Base-by-base conservation (phyloP, 2,329 filamentous ascomycete species). In the Teratosphaeria gauchensis region DNA sequence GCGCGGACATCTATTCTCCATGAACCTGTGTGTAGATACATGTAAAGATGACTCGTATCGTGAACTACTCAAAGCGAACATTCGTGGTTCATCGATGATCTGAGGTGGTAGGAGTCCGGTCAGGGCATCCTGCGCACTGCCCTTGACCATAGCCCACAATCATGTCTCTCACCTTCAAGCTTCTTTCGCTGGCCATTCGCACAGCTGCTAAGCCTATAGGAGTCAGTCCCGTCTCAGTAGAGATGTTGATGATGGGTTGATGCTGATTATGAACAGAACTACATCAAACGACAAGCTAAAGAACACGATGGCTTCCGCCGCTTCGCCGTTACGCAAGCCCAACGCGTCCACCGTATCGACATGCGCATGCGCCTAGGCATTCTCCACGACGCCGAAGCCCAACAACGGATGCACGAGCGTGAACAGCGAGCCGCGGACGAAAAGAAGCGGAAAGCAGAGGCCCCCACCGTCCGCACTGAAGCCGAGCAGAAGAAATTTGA, bases 181-280 rank as follows among this genome's bases (percentile, higher is more conserved):
- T 88, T 64, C 82, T 82, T 33, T 86, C 84, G 24, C 76, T 88
- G 54, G 80, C 78, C 48, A 82, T 88, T 60, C 79, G 84, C 60
- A 87, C 85, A 1, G 75, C 86, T 31, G 85, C 85, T 14, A 88
- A 88, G 69, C 85, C 85, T 1, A 84, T 88, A 68, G 84, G 83
- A 63, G 85, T 87, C 77, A 66, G 79, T 73, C 21, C 8, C 6
- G 30, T n/a, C 7, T 21, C 7, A 4, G 12, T 4, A 11, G 42
- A 48, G 16, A 48, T 11, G n/a, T 8, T 3, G 4, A 1, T n/a
- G 4, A 21, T 21, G 21, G 2, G 2, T 8, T 21, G 16, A 11
- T 35, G 54, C 53, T 59, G 53, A 57, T 46, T 24, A 30, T 12
- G 3, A 28, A 6, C 69, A 87, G 85, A 87, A 84, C 67, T 78